Evolutionary conservation across 331 rosid species (phyloP), one percentile per base, ranked within the genome.

Genomic region (Quercus lobata): DNA sequence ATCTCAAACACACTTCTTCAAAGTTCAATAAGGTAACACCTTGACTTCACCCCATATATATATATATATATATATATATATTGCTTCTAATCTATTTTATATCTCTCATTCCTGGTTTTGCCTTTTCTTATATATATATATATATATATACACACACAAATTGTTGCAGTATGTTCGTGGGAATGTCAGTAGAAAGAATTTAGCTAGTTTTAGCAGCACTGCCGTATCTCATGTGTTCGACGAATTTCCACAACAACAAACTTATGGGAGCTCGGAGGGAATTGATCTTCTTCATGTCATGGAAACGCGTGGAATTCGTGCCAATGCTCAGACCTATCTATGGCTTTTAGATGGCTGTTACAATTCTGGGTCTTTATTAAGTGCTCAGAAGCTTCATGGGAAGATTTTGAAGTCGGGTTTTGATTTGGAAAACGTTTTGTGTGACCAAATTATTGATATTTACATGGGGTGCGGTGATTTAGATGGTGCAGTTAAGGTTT

Each of bases 391-490:
- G 87, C 91, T 92, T 85, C 98, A 92, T 14, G 92, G 90, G 71
- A 89, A 83, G 85, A 84, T 94, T 81, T 71, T 92, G 72, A 92
- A 92, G 81, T 71, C 81, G 85, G 94, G 97, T 62, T 94, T 92
- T 86, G 73, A 46, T 79, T 75, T 73, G 19, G 89, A 90, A 46
- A 74, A 52, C 77, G 72, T 77, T 25, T 63, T 92, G 76, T 71
- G 86, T 71, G 90, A 88, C n/a, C 76, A 83, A 57, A 86, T 92
- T 71, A 57, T 92, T 22, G 89, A 88, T 63, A 65, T 80, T 16
- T 94, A 92, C 77, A 4, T 90, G 29, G 82, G 82, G 4, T 79
- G 79, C 70, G 92, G 84, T 37, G 91, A 92, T 78, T 77, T 81
- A 72, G 76, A 68, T 29, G 75, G 86, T 6, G 92, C 91, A 30